Evolutionary conservation across 495 filamentous ascomycete genomes (phyloP).

Genomic region (Penicillium canescens): DNA sequence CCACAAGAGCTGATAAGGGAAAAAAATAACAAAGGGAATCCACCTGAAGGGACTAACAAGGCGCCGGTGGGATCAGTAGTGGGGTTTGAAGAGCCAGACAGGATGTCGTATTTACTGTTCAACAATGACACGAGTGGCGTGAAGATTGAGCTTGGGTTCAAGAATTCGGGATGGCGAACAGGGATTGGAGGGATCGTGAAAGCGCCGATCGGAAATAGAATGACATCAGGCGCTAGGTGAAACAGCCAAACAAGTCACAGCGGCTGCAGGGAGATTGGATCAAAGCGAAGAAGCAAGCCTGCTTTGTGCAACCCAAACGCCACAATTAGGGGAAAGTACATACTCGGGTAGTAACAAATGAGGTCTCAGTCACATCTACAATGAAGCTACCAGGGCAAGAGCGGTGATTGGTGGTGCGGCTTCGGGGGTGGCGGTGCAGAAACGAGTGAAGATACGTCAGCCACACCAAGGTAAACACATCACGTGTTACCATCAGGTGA

Average conservation of each 20-base stretch:
- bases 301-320: neutral
- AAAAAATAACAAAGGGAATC: slow-evolving; percentile 4
- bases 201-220: slow-evolving; percentile 29
- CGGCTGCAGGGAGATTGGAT: slow-evolving; percentile 16
- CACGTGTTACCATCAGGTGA: no score
- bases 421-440: neutral
- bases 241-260: slow-evolving; percentile 27
- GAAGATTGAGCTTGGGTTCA: slow-evolving; percentile 16
- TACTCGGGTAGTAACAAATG: no score
- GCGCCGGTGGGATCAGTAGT: slow-evolving; percentile 15
- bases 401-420: slow-evolving; percentile 2
- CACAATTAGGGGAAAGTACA: no score
- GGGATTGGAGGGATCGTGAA: slow-evolving; percentile 27
- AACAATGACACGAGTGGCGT: slow-evolving; percentile 30
- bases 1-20: neutral
- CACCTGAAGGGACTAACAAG: slow-evolving; percentile 9
- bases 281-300: neutral
- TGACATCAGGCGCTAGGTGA: slow-evolving; percentile 49
- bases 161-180: slow-evolving; percentile 8
- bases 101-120: slow-evolving; percentile 3
- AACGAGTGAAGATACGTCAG: neutral
- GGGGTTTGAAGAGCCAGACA: slow-evolving; percentile 8
- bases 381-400: slow-evolving; percentile 5
- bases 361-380: neutral
- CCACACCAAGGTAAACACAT: neutral